Conservation (phyloP, 2,329 filamentous ascomycete species). For the Aureobasidium sp. region DNA sequence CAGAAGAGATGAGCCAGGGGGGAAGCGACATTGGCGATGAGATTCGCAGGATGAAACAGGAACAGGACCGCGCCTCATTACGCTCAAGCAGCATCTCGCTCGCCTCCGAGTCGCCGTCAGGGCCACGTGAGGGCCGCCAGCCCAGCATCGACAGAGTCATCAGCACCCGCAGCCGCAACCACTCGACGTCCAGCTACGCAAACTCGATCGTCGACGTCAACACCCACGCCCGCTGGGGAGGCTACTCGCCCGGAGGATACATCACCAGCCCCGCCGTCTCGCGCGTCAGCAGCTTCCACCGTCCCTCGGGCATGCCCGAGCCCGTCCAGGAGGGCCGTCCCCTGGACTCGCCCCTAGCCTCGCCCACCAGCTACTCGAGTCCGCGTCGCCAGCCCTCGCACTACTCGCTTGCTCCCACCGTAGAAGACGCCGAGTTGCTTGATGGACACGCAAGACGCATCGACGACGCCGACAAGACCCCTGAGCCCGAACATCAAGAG, state of each 20-base stretch:
- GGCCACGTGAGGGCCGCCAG: not conserved
- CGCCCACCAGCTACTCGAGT: conserved; percentile 11
- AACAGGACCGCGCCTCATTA: conserved; percentile 62
- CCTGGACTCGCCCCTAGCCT: conserved; percentile 29
- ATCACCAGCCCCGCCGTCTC: conserved; percentile 60
- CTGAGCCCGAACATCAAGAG: conserved; percentile 1
- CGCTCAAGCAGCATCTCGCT: conserved; percentile 22
- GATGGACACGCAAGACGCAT: not conserved
- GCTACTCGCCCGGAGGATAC: conserved; percentile 62
- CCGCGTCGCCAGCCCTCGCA: conserved; percentile 16
- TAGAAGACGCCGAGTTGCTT: conserved; percentile 8
- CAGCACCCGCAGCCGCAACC: conserved; percentile 32
- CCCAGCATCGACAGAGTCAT: conserved; percentile 3
- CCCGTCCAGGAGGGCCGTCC: conserved; percentile 30
- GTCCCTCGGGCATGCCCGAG: conserved; percentile 30
- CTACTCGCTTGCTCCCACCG: conserved; percentile 15
- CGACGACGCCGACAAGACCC: conserved; percentile 4
- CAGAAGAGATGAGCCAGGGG: conserved; percentile 65
- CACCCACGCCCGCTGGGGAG: conserved; percentile 58
- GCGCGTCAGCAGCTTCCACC: conserved; percentile 21
- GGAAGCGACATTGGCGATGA: conserved; percentile 70
- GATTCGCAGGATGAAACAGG: conserved; percentile 64
- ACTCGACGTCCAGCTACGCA: conserved; percentile 37
- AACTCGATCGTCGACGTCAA: conserved; percentile 66
- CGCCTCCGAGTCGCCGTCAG: conserved; percentile 1